Base-by-base conservation (phyloP, 2,329 filamentous ascomycete genomes). In the Aureobasidium sp. region DNA sequence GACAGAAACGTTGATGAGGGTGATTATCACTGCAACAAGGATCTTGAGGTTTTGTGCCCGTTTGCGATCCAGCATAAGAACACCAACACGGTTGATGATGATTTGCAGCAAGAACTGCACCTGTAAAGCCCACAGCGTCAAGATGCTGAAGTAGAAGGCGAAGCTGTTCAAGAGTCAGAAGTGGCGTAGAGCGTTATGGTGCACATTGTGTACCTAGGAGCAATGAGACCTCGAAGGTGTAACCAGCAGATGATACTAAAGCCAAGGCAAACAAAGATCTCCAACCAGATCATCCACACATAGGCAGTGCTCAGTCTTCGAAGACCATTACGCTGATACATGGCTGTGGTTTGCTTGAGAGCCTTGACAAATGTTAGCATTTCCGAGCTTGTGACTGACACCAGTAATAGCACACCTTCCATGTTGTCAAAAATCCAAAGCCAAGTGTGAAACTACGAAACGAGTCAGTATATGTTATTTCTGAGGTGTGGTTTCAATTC, bases 211-310 rank as follows among this genome's bases (percentile, higher is more conserved):
- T 50, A 50, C 45, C 45, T 53, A 1, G 49, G 49, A 22, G 38
- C 34, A 37, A 53, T 22, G n/a, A 53, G 19, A n/a, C 49, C 49
- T 53, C 49, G 27, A 11, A 71, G 42, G 56, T 68, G 66, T 42
- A 70, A 24, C 53, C 57, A 70, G 56, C 65, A 65, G 34, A 74
- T 66, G 19, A 74, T 55, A 7, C 66, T 68, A 64, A 77, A 76
- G 6, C 64, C 57, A 11, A 73, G 62, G 10, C 69, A 75, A 3
- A 71, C 70, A 1, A 65, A 1, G 3, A 76, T 64, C 59, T 77
- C 74, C 16, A 68, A 48, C 74, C 74, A 77, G 51, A 77, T 70
- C 70, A 77, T 70, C 65, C 70, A 72, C 0, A 77, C 35, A 30
- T 56, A 56, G 2, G 55, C 50, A 25, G 41, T 56, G 17, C 38